Evolutionary conservation across 2,329 filamentous ascomycete species (phyloP), one percentile per base, ranked within the genome.

Genomic region (Aureobasidium leucospermi): DNA sequence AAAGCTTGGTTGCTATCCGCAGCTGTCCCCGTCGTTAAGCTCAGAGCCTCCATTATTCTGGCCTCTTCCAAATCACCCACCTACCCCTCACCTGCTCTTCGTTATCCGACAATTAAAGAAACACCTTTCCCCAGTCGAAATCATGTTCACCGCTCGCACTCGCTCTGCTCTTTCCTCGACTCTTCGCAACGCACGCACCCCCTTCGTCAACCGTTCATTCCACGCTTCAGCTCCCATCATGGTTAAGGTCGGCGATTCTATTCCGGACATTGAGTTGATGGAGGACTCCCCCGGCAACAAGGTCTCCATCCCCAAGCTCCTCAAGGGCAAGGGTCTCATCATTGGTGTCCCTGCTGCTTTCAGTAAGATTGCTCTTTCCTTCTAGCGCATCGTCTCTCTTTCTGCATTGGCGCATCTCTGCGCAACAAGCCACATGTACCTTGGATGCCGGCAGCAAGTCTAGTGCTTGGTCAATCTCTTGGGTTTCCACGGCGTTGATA

Each of bases 281-380:
- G 86, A 97, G 77, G 82, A 83, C 75, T 91, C 88, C n/a, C 93
- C 93, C 0, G 90, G 89, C 62, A 95, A 91, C 81, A 94, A 92
- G 76, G 85, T 97, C 74, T 93, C 90, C 75, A 81, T 97, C 61
- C 84, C 88, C 66, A 82, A 87, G 64, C 90, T 95, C 77, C 81
- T 95, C 64, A 80, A 80, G 63, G 85, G 83, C 64, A 88, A 90
- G 70, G 90, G 89, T 60, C 76, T 96, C 67, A 87, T 97, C 70
- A 82, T 97, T 66, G 90, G 90, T 63, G 88, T 94, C 32, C 90
- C 90, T 6, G 77, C 76, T 9, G 77, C 77, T 15, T 79, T 74
- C 68, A 74, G 70, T 65, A 64, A 61, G 67, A 61, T 52, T 43
- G 39, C 45, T 10, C 29, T 46, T 43, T 42, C 16, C 11, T 52